Evolutionary conservation across 306 rosid genomes (phyloP).

Genomic region (Crotalaria pallida): DNA sequence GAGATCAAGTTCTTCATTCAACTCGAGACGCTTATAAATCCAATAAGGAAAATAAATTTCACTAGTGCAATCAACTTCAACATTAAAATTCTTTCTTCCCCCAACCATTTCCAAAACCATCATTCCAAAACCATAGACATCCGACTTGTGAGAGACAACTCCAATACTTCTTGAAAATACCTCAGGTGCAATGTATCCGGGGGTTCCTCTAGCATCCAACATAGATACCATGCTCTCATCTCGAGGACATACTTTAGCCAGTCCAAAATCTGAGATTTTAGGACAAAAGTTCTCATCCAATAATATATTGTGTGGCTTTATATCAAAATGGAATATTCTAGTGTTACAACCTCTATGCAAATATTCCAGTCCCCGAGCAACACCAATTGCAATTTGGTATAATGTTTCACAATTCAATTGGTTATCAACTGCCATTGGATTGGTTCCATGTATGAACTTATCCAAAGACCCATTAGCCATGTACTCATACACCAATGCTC

Average conservation of each 20-base stretch:
- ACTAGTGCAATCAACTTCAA: no score
- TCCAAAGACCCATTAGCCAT: constrained; percentile 32
- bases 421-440: neutral
- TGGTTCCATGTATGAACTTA: neutral
- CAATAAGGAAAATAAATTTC: no score
- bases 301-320: no score
- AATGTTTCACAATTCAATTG: neutral
- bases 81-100: no score
- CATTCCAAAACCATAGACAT: no score
- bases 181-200: no score
- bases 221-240: constrained; percentile 20
- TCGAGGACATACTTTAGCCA: no score
- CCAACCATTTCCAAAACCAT: no score
- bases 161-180: no score
- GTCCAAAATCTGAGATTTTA: constrained; percentile 37
- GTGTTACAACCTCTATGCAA: constrained; percentile 19
- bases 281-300: no score
- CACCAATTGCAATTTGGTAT: constrained; percentile 12
- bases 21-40: no score
- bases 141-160: no score
- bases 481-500: constrained; percentile 22
- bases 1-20: constrained; percentile 4
- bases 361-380: constrained; percentile 25
- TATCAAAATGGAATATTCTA: constrained; percentile 23
- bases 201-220: constrained; percentile 31